Base-by-base conservation (phyloP, 352 stramenopile genomes). In the Pythium brassicae region DNA sequence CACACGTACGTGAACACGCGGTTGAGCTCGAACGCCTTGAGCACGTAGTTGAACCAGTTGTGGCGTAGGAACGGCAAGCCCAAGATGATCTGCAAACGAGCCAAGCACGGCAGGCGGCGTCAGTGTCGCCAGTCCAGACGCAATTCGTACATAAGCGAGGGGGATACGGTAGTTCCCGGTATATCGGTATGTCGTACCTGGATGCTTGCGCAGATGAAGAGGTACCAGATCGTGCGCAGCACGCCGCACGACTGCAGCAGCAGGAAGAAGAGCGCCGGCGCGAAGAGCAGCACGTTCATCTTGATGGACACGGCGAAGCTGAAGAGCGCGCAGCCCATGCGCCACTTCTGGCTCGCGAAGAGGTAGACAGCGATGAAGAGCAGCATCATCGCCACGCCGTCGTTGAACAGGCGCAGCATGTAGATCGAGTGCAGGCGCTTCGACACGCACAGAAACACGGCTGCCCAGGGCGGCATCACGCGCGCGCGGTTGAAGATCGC, bases 201-300 rank as follows among this genome's bases (percentile, higher is more conserved):
- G 19, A 98, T 86, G n/a, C 77, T 63, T 19, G 87, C 93, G 68
- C 94, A 98, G 53, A 98, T 89, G 35, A 77, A 72, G 39, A 99
- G 65, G 61, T 96, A 94, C 64, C 82, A 81, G 7, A 92, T 54
- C 2, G 89, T 96, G 34, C 78, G 78, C 15, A 88, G 46, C 39
- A 95, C 60, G 12, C 90, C 90, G 44, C 74, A 91, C 15, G 76
- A 87, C 66, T 98, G 92, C 22, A 99, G 74, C 45, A 99, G 71
- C 44, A 99, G 69, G 54, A 99, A 91, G 49, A 99, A 89, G 2
- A 99, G 69, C 39, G 93, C 96, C 0, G 97, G 97, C 42, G 96
- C 95, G 63, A 99, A 99, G 14, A 99, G 80, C 44, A 99, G 76
- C 32, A 98, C 83, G 82, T 99, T 99, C 97, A 99, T 99, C 78